These are phyloP conservation scores for Orbilia javanica DNA, from an alignment of 2,329 filamentous ascomycete genomes.

Conservation along the genomic window DNA sequence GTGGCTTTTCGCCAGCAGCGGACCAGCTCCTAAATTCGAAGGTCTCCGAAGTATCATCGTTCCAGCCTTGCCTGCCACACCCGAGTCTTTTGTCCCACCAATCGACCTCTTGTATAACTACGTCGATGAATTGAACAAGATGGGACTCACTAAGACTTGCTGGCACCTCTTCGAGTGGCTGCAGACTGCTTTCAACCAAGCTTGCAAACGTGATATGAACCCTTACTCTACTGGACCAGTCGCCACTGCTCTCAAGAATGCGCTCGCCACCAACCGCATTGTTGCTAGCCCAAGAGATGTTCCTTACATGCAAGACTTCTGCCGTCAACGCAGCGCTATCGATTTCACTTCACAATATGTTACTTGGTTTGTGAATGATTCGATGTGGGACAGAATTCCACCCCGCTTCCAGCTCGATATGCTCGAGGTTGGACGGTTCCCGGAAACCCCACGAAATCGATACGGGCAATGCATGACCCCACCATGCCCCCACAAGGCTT, in stretches of 20 bases:
- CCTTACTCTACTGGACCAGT: slow-evolving; percentile 57
- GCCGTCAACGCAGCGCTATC: slow-evolving; percentile 43
- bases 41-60: slow-evolving; percentile 52
- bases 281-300: slow-evolving; percentile 53
- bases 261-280: slow-evolving; percentile 47
- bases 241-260: slow-evolving; percentile 55
- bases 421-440: slow-evolving; percentile 55
- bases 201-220: slow-evolving; percentile 58
- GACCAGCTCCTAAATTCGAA: slow-evolving; percentile 50
- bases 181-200: slow-evolving; percentile 56
- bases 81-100: slow-evolving; percentile 51
- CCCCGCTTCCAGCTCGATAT: slow-evolving; percentile 56
- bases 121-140: slow-evolving; percentile 53
- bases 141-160: slow-evolving; percentile 56
- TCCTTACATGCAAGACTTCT: slow-evolving; percentile 57
- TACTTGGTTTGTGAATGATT: slow-evolving; percentile 53
- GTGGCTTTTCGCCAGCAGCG: slow-evolving; percentile 56
- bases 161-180: slow-evolving; percentile 59
- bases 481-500: slow-evolving; percentile 37
- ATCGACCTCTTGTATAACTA: slow-evolving; percentile 58
- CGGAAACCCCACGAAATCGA: slow-evolving; percentile 56
- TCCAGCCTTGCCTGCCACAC: slow-evolving; percentile 34
- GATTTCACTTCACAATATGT: slow-evolving; percentile 51
- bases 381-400: slow-evolving; percentile 56
- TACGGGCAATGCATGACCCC: slow-evolving; percentile 45